Evolutionary conservation across 1,284 basidiomycete species (phyloP), one percentile per base, ranked within the genome.

Genomic region (Erythrobasidium hasegawianum): DNA sequence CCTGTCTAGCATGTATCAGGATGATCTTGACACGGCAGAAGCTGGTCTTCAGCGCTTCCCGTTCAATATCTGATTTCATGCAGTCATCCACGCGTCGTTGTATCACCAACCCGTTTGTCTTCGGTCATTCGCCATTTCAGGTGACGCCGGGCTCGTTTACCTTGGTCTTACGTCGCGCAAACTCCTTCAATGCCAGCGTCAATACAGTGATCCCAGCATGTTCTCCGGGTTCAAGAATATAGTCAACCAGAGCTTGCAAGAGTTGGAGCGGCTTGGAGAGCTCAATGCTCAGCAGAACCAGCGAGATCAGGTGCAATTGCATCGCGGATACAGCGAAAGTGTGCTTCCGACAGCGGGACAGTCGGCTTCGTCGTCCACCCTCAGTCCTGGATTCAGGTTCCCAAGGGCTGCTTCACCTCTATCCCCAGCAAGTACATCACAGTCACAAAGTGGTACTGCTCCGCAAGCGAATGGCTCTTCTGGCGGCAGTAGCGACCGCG

Each of bases 191-290:
- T 47, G 43, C 43, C 43, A 47, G 22, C 16, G n/a, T 8, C 16
- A 24, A 18, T 18, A 24, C 16, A 16, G 43, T 24, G 43, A 47
- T 8, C 22, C 20, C 33, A 27, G 22, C n/a, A 65, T 65, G 62
- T 65, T 65, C 62, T 45, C 26, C 55, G 33, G 29, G 1, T 65
- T 65, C 62, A 65, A 65, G 62, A 57, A 41, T 14, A 65, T 65
- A 43, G 62, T 65, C 55, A 65, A 50, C 29, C 39, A 22, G 38
- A 40, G 55, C 55, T 38, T 65, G 45, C 41, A 65, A 11, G 62
- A 65, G 62, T 55, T 65, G 18, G 62, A 65, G 14, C 55, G 62
- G 5, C 62, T 65, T 27, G 62, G 62, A 41, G 62, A 49, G 49
- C 45, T 50, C 56, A 29, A 47, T 50, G 50, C 62, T 22, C 43